Percentiles rank a stretch among this genome's conserved stretches.
phyloP scores from a whole-genome alignment of 2,329 filamentous ascomycete species.

The Colletotrichum lupini region DNA sequence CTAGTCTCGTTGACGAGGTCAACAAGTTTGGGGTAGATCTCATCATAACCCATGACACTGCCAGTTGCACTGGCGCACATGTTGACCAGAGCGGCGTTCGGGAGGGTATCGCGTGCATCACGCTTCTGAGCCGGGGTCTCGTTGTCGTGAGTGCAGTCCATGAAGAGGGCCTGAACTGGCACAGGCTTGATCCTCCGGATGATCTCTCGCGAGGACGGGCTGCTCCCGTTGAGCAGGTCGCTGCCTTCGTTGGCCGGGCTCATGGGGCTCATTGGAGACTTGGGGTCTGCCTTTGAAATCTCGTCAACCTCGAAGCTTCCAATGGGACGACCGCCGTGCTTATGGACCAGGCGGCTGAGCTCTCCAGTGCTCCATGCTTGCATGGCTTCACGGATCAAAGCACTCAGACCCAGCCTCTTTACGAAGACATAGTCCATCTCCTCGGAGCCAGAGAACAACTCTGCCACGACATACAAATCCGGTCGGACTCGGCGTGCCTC shows the following conservation, averaged over 20 bases:
- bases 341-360: slow-evolving; percentile 91
- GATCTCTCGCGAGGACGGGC: slow-evolving; percentile 65
- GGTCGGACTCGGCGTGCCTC: slow-evolving; percentile 90
- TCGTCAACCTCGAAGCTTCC: slow-evolving; percentile 98
- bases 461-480: slow-evolving; percentile 90
- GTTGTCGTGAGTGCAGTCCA: slow-evolving; percentile 99
- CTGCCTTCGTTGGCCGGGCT: slow-evolving; percentile 45
- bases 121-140: slow-evolving; percentile 95
- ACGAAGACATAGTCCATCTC: slow-evolving; percentile 97
- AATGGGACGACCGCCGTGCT: slow-evolving; percentile 92
- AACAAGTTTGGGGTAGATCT: slow-evolving; percentile 93
- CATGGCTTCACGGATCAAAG: slow-evolving; percentile 96
- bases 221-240: slow-evolving; percentile 42
- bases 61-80: slow-evolving; percentile 97
- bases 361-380: slow-evolving; percentile 97
- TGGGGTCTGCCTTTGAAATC: slow-evolving; percentile 71
- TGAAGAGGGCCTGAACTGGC: slow-evolving; percentile 93
- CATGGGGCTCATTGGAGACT: slow-evolving; percentile 42
- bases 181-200: slow-evolving; percentile 86
- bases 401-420: slow-evolving; percentile 89
- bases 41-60: slow-evolving; percentile 98
- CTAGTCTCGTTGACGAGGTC: slow-evolving; percentile 92
- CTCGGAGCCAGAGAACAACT: slow-evolving; percentile 95
- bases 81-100: slow-evolving; percentile 91
- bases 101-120: slow-evolving; percentile 91